Percentiles rank a stretch among this genome's conserved stretches.
Evolutionary conservation across 2,329 filamentous ascomycete species (phyloP).

Genomic region (Calonectria fujianensis): DNA sequence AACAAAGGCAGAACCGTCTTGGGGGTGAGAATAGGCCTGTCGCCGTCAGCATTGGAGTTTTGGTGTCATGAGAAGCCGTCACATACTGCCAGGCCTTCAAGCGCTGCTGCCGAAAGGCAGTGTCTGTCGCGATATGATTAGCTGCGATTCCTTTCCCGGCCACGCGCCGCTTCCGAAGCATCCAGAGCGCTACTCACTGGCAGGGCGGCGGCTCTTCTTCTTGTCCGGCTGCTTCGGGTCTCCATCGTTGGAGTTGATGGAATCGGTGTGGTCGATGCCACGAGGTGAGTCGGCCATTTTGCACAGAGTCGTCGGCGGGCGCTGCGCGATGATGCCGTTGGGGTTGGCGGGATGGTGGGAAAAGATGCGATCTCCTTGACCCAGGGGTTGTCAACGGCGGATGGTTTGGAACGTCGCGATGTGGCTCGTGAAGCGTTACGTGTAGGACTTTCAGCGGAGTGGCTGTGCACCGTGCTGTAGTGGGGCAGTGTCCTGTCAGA

Average conservation of each 20-base stretch:
- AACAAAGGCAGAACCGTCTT: slow-evolving; percentile 95
- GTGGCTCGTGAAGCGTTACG: slow-evolving; percentile 53
- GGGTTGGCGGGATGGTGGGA: slow-evolving; percentile 32
- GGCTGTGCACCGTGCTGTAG: slow-evolving; percentile 46
- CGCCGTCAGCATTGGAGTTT: slow-evolving; percentile 60
- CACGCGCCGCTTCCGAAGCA: slow-evolving; percentile 35
- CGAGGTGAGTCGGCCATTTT: slow-evolving; percentile 70
- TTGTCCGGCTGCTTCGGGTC: slow-evolving; percentile 78
- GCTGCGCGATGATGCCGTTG: slow-evolving; percentile 48
- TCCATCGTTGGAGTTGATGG: slow-evolving; percentile 73
- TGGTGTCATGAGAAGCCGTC: slow-evolving; percentile 21
- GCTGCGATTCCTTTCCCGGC: slow-evolving; percentile 23
- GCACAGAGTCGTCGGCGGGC: slow-evolving; percentile 47
- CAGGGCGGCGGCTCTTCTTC: slow-evolving; percentile 92
- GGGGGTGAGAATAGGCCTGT: slow-evolving; percentile 92
- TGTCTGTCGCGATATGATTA: slow-evolving; percentile 76
- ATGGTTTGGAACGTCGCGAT: slow-evolving; percentile 43
- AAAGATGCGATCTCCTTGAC: slow-evolving; percentile 46
- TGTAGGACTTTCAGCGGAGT: slow-evolving; percentile 44
- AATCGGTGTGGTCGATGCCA: slow-evolving; percentile 69
- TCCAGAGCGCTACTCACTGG: slow-evolving; percentile 78
- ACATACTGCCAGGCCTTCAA: slow-evolving; percentile 98
- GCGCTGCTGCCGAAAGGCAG: slow-evolving; percentile 96
- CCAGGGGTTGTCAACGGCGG: slow-evolving; percentile 43
- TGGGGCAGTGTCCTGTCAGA: slow-evolving; percentile 40